Base-by-base conservation (phyloP, 2,329 filamentous ascomycete genomes). In the Leptodontidium sp. region DNA sequence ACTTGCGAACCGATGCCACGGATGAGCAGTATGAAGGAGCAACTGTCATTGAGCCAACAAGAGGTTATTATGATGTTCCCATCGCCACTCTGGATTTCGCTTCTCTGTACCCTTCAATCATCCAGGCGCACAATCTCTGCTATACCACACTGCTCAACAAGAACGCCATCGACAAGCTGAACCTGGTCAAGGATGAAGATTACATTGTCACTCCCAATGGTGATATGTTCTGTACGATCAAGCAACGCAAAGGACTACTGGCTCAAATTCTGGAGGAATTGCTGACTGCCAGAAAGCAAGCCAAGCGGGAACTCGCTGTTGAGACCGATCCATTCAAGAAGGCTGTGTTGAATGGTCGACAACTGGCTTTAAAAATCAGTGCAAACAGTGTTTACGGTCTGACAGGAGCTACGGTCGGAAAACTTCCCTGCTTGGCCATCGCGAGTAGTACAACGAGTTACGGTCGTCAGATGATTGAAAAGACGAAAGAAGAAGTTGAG, bases 61-160 rank as follows among this genome's bases (percentile, higher is more conserved):
- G 94, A 81, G 94, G 93, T 40, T 99, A 97, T 81, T 98, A 99
- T 80, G 91, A 96, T 76, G 93, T 97, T 32, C 96, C 96, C 1
- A 92, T 99, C 72, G 96, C 96, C 1, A 99, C 96, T 0, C 90
- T 99, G 53, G 96, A 99, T 93, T 99, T 99, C 75, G 96, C 96
- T 6, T 98, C 96, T 40, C 90, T 99, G 72, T 99, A 99, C 76
- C 96, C 96, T 26, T 98, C 94, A 83, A 99, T 99, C 78, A 99
- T 99, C 80, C 95, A 98, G 82, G 96, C 96, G 0, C 96, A 99
- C 82, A 99, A 99, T 75, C 88, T 99, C 26, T 99, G 96, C 81
- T 99, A 99, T 79, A 99, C 96, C 0, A 99, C 96, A 0, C 84
- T 98, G 40, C 82, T 98, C 52, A 94, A 92, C 78, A 93, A 93